A percentile compares a stretch with the other conserved stretches of the same genome.
phyloP scores from a whole-genome alignment of 1,284 basidiomycete species.

The Trametes versicolor region DNA sequence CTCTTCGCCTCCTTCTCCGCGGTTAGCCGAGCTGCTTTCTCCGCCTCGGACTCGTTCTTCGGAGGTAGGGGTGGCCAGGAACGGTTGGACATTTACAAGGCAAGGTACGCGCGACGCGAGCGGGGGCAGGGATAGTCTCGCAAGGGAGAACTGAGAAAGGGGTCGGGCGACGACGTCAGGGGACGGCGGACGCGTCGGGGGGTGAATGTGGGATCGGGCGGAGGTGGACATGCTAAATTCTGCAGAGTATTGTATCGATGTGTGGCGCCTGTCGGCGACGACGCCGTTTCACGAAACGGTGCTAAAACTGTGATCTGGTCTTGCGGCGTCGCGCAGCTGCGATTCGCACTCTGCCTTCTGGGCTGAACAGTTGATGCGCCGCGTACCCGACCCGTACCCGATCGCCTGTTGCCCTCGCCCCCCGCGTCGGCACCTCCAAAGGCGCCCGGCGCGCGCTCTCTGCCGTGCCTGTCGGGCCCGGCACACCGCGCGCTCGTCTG shows the following conservation, averaged over 20 bases:
- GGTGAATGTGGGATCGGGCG: background rate
- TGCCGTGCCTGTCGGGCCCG: conserved; percentile 21
- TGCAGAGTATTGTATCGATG: conserved; percentile 28
- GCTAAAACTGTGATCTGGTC: conserved; percentile 21
- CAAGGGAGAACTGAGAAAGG: background rate
- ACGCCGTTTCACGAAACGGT: conserved; percentile 25
- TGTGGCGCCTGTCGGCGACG: conserved; percentile 27
- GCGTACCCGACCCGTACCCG: conserved; percentile 15
- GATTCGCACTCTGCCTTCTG: conserved; percentile 27
- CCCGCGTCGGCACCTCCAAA: background rate
- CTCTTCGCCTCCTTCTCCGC: conserved; percentile 55
- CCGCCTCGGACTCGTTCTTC: conserved; percentile 28
- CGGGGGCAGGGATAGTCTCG: background rate
- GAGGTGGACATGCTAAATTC: conserved; percentile 1
- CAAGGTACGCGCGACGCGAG: background rate
- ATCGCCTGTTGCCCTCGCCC: conserved; percentile 9
- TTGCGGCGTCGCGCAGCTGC: conserved; percentile 22
- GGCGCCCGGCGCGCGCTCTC: background rate
- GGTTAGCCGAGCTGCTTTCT: conserved; percentile 47
- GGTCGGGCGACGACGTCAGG: conserved; percentile 11
- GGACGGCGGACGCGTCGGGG: background rate
- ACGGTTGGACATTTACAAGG: conserved; percentile 17
- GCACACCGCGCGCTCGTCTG: background rate
- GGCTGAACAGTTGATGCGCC: conserved; percentile 22
- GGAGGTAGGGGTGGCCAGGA: conserved; percentile 34